phyloP scores from a whole-genome alignment of 2,329 filamentous ascomycete genomes.

The Tolypocladium paradoxum region DNA sequence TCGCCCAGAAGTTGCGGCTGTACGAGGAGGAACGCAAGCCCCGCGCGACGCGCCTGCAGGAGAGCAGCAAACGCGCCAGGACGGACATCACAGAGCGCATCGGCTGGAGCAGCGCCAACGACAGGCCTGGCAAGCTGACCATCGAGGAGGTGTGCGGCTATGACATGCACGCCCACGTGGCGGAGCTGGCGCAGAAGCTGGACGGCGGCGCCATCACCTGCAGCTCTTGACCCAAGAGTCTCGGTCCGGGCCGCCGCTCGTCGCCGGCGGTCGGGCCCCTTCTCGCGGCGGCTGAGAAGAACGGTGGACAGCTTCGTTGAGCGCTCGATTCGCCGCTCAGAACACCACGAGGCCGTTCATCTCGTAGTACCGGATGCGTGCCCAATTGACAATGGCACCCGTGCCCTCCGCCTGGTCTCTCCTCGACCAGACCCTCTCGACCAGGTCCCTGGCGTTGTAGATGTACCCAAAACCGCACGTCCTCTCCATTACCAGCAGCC shows the following conservation, averaged over 20 bases:
- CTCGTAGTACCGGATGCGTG: slow-evolving; percentile 22
- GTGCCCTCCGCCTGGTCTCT: slow-evolving; percentile 16
- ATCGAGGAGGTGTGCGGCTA: slow-evolving; percentile 54
- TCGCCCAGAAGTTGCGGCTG: slow-evolving; percentile 30
- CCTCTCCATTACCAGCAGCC: slow-evolving; percentile 31
- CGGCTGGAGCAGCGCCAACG: slow-evolving; percentile 20
- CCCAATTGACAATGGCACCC: slow-evolving; percentile 21
- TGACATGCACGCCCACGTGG: slow-evolving; percentile 19
- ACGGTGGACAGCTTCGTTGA: too few relatives aligned
- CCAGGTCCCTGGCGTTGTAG: slow-evolving; percentile 25
- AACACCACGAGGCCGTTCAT: slow-evolving; percentile 24
- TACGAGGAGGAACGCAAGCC: slow-evolving; percentile 39
- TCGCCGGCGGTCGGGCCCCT: background rate
- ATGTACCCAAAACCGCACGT: slow-evolving; percentile 32
- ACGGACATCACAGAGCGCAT: slow-evolving; percentile 37
- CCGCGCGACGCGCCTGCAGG: slow-evolving; percentile 38
- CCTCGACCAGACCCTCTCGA: slow-evolving; percentile 27
- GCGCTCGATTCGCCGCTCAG: slow-evolving; percentile 4
- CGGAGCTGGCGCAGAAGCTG: slow-evolving; percentile 4
- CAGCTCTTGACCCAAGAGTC: background rate
- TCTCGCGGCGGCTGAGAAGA: background rate
- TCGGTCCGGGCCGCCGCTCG: too few relatives aligned
- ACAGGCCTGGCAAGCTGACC: slow-evolving; percentile 45
- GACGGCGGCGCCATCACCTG: background rate
- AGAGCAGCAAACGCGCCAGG: slow-evolving; percentile 38